Evolutionary conservation across 768 basidiomycete species (phyloP), one percentile per base, ranked within the genome.

Genomic region (Suillus bovinus): DNA sequence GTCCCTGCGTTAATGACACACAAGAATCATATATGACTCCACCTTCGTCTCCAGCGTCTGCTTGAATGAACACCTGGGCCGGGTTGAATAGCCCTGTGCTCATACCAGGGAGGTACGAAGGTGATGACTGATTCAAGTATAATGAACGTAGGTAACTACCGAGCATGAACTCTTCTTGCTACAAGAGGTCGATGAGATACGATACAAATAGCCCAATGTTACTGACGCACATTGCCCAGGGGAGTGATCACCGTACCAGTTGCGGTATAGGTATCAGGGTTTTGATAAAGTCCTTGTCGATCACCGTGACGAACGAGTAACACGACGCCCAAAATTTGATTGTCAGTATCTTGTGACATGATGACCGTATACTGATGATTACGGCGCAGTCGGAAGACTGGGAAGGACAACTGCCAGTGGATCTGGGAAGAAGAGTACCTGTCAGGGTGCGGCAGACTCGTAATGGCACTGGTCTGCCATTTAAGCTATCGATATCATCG

Each of bases 31-130:
- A 80, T 47, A 87, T 86, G n/a, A 88, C 86, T 39, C 80, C 83
- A 20, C 81, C 83, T 74, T 92, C 90, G 20, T 84, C 88, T 7
- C 87, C 87, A 31, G 82, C 84, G 71, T 91, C 89, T 1, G 90
- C 89, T 20, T 81, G 82, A 57, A 86, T 80, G 38, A 70, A 69
- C 62, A 83, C 75, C 68, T 82, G 78, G 58, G 68, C 70, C 54
- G 74, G 72, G 47, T 78, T 63, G 68, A 79, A 76, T 47, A 78
- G 67, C 33, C 65, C 68, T 3, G 69, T 68, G 61, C 68, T 70
- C 27, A 76, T 74, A 0, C 80, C 81, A 11, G 76, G 65, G 58
- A 90, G 85, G 65, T 79, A 81, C 10, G 78, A 82, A 0, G 85
- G 65, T 5, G 87, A 88, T 4, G 82, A 80, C 0, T 75, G 49